Conservation (phyloP, 331 rosid species). For the Cucumis variabilis region DNA sequence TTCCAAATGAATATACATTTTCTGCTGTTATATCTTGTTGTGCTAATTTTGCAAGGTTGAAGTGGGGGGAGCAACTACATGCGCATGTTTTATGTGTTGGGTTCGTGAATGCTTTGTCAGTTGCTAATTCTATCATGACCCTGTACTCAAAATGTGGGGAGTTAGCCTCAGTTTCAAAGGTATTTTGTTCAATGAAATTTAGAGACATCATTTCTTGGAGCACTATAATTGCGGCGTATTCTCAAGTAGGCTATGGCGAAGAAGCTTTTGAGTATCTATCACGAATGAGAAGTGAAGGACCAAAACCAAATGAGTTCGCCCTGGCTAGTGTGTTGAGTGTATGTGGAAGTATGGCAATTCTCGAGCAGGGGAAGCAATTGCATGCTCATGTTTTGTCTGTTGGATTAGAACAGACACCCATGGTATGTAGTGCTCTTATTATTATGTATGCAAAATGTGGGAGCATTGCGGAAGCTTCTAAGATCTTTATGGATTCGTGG, state of each 20-base stretch:
- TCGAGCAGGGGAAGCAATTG: slow-evolving; percentile 75
- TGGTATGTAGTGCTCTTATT: slow-evolving; percentile 69
- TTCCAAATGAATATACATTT: slow-evolving; percentile 76
- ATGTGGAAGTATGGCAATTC: slow-evolving; percentile 81
- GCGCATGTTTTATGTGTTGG: slow-evolving; percentile 59
- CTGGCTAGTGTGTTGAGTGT: slow-evolving; percentile 72
- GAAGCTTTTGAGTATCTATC: slow-evolving; percentile 66
- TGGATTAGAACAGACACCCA: slow-evolving; percentile 57
- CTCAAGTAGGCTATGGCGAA: slow-evolving; percentile 71
- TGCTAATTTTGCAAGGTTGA: slow-evolving; percentile 60
- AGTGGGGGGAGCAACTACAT: slow-evolving; percentile 73
- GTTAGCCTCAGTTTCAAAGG: slow-evolving; percentile 54
- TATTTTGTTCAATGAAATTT: slow-evolving; percentile 55
- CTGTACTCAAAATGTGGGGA: slow-evolving; percentile 75
- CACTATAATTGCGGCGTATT: slow-evolving; percentile 69
- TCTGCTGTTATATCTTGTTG: slow-evolving; percentile 65
- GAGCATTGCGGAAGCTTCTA: slow-evolving; percentile 65
- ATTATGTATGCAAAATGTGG: slow-evolving; percentile 83
- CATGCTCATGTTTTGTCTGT: slow-evolving; percentile 65
- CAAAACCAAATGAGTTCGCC: slow-evolving; percentile 69
- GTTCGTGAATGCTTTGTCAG: slow-evolving; percentile 54
- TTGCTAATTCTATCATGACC: slow-evolving; percentile 67
- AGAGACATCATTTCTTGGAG: slow-evolving; percentile 84
- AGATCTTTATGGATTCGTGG: slow-evolving; percentile 43
- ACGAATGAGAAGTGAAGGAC: slow-evolving; percentile 70